Evolutionary conservation across 1,284 basidiomycete species (phyloP).

Genomic region (Ceratobasidium sp.): DNA sequence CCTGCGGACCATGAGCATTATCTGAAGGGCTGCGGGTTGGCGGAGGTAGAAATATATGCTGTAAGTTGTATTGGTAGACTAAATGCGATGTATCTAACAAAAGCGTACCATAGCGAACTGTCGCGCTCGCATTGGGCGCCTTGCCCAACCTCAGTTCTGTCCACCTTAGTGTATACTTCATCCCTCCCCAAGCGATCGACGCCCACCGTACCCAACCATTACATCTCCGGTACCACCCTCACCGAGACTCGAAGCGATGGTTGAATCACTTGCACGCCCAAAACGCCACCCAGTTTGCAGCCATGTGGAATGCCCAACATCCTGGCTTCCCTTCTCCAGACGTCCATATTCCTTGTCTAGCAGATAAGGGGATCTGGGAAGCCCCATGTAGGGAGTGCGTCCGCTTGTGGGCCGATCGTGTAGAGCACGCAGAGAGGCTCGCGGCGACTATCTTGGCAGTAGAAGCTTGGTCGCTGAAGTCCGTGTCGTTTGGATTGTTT

Average conservation of each 20-base stretch:
- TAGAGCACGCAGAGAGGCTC: slow-evolving; percentile 7
- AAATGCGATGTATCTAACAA: not conserved
- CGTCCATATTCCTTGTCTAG: not conserved
- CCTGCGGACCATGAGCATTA: slow-evolving; percentile 6
- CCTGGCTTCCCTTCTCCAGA: not conserved
- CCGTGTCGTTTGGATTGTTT: slow-evolving; percentile 17
- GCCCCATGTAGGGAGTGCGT: not conserved
- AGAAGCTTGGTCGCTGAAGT: not conserved
- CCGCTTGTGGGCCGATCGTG: not conserved
- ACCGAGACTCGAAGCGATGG: not conserved
- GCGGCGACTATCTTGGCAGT: not conserved
- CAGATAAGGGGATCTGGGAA: not conserved
- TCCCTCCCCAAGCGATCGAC: not conserved
- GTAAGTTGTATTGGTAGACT: not conserved
- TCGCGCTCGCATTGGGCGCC: not conserved
- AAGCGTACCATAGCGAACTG: not conserved
- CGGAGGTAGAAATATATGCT: not conserved
- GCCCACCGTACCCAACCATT: not conserved
- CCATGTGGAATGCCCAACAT: not conserved
- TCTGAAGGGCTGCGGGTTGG: not conserved
- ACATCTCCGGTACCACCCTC: not conserved
- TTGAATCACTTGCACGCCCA: not conserved
- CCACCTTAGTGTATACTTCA: slow-evolving; percentile 7
- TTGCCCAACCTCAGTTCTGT: not conserved
- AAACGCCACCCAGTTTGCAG: not conserved